Evolutionary conservation across 176 grass and related monocot species (phyloP), one percentile per base, ranked within the genome.

Genomic region (Zoysia japonica): DNA sequence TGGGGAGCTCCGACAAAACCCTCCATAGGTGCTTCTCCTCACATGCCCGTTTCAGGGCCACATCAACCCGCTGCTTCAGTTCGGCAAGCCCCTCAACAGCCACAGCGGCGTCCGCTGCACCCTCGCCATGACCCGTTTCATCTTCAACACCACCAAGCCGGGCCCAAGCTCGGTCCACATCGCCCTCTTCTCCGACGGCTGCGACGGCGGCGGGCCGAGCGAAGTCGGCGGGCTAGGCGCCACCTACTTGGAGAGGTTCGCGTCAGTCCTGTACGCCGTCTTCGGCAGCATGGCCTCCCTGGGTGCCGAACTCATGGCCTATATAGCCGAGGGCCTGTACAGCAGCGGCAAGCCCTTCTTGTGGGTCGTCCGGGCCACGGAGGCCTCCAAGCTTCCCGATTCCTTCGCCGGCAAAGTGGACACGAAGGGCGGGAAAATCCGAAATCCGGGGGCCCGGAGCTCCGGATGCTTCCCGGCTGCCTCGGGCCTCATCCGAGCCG

Each of bases 231-330:
- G 47, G 14, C 12, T 78, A 1, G 51, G 49, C 0, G 73, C 3
- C 14, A 78, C 50, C 40, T 97, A 91, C 88, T 65, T 87, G 12
- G 61, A 37, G 12, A 73, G 86, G 71, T 69, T 97, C n/a, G 65
- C 83, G 76, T 56, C 89, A 3, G 87, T 94, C 0, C 57, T 85
- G 12, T 91, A 94, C 8, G 78, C 77, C 19, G 85, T 78, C 69
- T 94, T 94, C 42, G 91, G 93, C 37, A 97, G 90, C 60, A 16
- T 91, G 17, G 78, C 64, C 50, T 36, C 49, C 7, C 52, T 84
- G 3, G 6, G 70, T 6, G 9, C 61, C 0, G 16, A 14, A 0
- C 90, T 93, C 47, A 83, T 93, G 79, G 65, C 61, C 20, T 88
- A 91, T 45, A 2, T 93, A 2, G 74, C 86, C 0, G 56, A 89